These are phyloP conservation scores for Albophoma yamanashiensis DNA, from an alignment of 2,329 filamentous ascomycete species.

Conservation along the genomic window DNA sequence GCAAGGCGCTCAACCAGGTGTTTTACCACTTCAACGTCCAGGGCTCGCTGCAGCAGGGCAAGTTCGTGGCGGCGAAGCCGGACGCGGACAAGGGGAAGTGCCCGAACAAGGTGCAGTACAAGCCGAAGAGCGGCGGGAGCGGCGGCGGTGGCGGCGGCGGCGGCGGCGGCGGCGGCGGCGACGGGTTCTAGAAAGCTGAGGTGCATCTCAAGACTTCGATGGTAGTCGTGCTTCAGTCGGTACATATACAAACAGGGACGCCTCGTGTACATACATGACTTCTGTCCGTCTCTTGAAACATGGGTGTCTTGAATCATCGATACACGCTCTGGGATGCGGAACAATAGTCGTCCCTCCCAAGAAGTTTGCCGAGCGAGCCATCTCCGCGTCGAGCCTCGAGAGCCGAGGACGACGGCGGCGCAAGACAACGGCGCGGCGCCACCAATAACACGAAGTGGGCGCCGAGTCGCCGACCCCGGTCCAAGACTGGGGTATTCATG, in stretches of 20 bases:
- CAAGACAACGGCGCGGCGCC: not conserved
- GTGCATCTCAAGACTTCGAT: too few species aligned
- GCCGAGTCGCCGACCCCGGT: not conserved
- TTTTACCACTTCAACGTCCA: conserved; percentile 54
- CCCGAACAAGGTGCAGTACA: conserved; percentile 54
- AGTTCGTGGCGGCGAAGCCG: conserved; percentile 44
- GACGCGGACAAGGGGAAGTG: conserved; percentile 52
- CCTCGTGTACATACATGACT: too few species aligned
- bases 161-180: too few species aligned
- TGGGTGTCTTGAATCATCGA: too few species aligned
- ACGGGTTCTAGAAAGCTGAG: too few species aligned
- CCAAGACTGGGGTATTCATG: not conserved
- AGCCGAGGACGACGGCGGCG: not conserved
- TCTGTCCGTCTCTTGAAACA: too few species aligned
- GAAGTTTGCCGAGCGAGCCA: not conserved
- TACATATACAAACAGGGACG: too few species aligned
- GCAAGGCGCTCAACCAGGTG: conserved; percentile 37
- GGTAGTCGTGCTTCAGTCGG: too few species aligned
- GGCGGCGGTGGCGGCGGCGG: too few species aligned
- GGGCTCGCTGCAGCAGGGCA: conserved; percentile 46
- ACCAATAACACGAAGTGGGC: not conserved
- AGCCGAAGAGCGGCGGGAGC: conserved; percentile 12
- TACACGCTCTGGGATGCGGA: not conserved
- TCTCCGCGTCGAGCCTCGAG: not conserved
- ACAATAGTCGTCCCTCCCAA: not conserved